These are phyloP conservation scores for Mucor racemosus DNA, from an alignment of 371 early-diverging fungal genomes.

Conservation along the genomic window DNA sequence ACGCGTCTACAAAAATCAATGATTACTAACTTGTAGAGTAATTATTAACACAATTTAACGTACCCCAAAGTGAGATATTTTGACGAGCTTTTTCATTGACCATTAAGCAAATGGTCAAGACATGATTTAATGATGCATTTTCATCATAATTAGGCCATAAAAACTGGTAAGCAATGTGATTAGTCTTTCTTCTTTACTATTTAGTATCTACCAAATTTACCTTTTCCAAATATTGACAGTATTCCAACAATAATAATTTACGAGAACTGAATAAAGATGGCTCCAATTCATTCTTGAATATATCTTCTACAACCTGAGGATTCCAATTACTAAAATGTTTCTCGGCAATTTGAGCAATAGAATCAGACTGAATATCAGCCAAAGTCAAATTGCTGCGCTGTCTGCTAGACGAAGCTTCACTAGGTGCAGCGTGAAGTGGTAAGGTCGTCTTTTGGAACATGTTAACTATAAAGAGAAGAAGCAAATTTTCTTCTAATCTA, in stretches of 20 bases:
- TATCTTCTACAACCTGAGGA: conserved; percentile 57
- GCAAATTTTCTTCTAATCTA: not conserved
- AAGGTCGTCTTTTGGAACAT: conserved; percentile 53
- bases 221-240: conserved; percentile 83
- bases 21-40: not conserved
- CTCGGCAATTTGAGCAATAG: conserved; percentile 57
- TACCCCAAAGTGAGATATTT: conserved; percentile 67
- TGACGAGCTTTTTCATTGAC: conserved; percentile 86
- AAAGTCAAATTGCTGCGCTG: conserved; percentile 45
- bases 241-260: conserved; percentile 72
- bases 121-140: conserved; percentile 57
- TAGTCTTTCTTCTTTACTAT: not conserved
- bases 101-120: conserved; percentile 81
- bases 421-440: conserved; percentile 52
- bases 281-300: conserved; percentile 64
- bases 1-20: conserved; percentile 41
- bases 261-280: conserved; percentile 53
- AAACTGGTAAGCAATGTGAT: conserved; percentile 45
- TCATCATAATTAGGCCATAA: conserved; percentile 78
- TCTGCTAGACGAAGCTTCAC: conserved; percentile 40
- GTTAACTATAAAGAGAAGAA: not conserved
- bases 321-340: conserved; percentile 55
- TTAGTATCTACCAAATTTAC: conserved; percentile 33
- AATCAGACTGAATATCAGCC: conserved; percentile 60
- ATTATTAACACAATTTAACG: not conserved